These are phyloP conservation scores for Penicillium taxi DNA, from an alignment of 495 filamentous ascomycete genomes.

Conservation along the genomic window DNA sequence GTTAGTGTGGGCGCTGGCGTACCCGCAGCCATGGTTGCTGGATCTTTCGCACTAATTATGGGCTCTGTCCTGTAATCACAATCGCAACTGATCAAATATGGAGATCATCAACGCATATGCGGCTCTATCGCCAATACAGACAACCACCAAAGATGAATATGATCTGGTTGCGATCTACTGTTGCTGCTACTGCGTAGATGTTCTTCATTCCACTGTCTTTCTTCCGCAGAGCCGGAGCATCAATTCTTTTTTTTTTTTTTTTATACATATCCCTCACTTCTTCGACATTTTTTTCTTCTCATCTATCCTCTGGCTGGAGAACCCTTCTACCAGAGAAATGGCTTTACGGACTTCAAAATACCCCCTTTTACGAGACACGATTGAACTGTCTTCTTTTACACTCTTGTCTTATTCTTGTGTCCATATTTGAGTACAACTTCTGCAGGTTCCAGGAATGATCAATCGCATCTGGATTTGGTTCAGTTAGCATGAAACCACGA, in stretches of 20 bases:
- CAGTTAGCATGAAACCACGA: no score
- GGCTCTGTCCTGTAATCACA: slow-evolving; percentile 26
- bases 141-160: no score
- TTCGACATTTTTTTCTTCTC: slow-evolving; percentile 13
- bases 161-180: no score
- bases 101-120: no score
- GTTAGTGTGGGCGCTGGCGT: slow-evolving; percentile 21
- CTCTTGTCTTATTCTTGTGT: slow-evolving; percentile 19
- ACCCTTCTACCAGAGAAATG: slow-evolving; percentile 17
- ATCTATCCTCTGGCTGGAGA: slow-evolving; percentile 22
- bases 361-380: slow-evolving; percentile 28
- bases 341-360: slow-evolving; percentile 30
- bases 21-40: slow-evolving; percentile 29
- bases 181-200: background rate
- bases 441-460: no score
- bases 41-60: slow-evolving; percentile 34
- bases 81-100: slow-evolving; percentile 1
- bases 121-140: no score
- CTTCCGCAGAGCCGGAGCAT: slow-evolving; percentile 22
- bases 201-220: slow-evolving; percentile 13
- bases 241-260: slow-evolving; percentile 12
- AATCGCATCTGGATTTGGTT: no score
- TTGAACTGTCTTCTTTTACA: slow-evolving; percentile 20
- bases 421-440: slow-evolving; percentile 19
- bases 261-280: slow-evolving; percentile 15